A percentile compares a stretch with the other conserved stretches of the same genome.
These are phyloP conservation scores for Apophysomyces variabilis DNA, from an alignment of 371 early-diverging fungal species.

Conservation along the genomic window DNA sequence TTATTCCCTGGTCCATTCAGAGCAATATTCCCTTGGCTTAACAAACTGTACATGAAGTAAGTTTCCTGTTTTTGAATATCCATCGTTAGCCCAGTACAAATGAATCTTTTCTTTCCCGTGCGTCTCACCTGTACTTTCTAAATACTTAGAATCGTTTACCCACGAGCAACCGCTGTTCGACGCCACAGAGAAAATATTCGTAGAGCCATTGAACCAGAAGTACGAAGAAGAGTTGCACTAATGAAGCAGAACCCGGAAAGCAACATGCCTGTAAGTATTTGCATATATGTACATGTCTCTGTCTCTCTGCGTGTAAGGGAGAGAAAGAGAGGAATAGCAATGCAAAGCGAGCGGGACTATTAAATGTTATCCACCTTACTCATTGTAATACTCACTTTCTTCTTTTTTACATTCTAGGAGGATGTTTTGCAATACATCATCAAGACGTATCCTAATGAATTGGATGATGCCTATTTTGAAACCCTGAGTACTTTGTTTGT, in stretches of 20 bases:
- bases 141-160: background rate
- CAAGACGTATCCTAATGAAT: conserved; percentile 21
- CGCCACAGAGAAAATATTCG: background rate
- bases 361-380: too few relatives aligned
- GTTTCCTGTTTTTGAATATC: background rate
- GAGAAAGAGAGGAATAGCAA: too few relatives aligned
- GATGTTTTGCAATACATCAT: conserved; percentile 23
- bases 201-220: conserved; percentile 9
- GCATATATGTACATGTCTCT: background rate
- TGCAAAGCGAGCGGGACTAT: too few relatives aligned
- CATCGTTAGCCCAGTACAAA: too few relatives aligned
- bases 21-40: conserved; percentile 31
- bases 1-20: conserved; percentile 19
- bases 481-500: conserved; percentile 20
- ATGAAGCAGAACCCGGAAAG: background rate
- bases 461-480: conserved; percentile 20
- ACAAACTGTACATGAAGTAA: conserved; percentile 32
- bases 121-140: background rate
- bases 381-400: too few relatives aligned
- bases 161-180: conserved; percentile 9
- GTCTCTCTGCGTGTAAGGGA: too few relatives aligned
- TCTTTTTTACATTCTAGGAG: background rate
- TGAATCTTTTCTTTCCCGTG: background rate
- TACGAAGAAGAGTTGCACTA: background rate
- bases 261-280: background rate